A percentile compares a stretch with the other conserved stretches of the same genome.
phyloP scores from a whole-genome alignment of 2,329 filamentous ascomycete species.

The Apiospora rasikravindrae region DNA sequence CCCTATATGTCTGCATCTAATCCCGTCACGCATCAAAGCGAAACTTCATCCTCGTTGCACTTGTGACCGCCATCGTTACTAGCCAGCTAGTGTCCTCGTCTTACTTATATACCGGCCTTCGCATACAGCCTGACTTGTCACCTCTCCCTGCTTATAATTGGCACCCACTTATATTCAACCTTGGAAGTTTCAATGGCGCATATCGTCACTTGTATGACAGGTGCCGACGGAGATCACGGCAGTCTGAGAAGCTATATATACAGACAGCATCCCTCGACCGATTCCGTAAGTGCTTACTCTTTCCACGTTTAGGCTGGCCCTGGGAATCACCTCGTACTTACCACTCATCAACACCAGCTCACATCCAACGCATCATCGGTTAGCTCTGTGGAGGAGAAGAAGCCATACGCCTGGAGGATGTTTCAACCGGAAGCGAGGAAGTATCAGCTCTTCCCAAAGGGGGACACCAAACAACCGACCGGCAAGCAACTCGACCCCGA shows the following conservation, averaged over 20 bases:
- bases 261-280: conserved; percentile 51
- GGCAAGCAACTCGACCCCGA: conserved; percentile 37
- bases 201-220: conserved; percentile 64
- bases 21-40: conserved; percentile 28
- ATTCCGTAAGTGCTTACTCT: conserved; percentile 47
- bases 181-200: conserved; percentile 64
- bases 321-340: conserved; percentile 1
- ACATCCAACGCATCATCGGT: conserved; percentile 30
- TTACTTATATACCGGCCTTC: conserved; percentile 22
- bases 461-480: conserved; percentile 49
- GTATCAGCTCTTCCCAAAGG: conserved; percentile 65
- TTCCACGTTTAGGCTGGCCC: conserved; percentile 23
- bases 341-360: conserved; percentile 30
- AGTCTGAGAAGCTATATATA: conserved; percentile 55
- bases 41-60: conserved; percentile 27
- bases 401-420: conserved; percentile 62
- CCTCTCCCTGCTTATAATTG: conserved; percentile 39
- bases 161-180: conserved; percentile 36
- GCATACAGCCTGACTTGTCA: conserved; percentile 35
- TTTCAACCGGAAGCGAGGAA: conserved; percentile 59
- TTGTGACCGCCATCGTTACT: conserved; percentile 29
- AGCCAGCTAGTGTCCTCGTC: conserved; percentile 3
- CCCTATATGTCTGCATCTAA: conserved; percentile 34
- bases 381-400: conserved; percentile 50
- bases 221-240: conserved; percentile 47